Evolutionary conservation across 768 basidiomycete genomes (phyloP).

Genomic region (Pleurotus eryngii): DNA sequence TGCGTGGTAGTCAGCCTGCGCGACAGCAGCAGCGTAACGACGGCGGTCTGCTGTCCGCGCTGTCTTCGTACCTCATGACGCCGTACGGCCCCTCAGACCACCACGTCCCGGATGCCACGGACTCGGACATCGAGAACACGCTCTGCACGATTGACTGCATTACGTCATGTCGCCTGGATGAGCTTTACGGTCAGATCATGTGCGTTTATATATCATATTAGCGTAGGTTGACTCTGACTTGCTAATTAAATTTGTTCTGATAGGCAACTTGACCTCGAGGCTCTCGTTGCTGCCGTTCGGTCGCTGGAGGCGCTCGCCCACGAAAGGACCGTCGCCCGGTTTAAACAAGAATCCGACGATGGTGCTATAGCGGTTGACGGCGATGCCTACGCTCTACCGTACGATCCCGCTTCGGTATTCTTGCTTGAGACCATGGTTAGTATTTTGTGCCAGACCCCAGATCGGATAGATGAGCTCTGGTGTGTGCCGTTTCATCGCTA

Average conservation of each 20-base stretch:
- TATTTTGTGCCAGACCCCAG: slow-evolving; percentile 71
- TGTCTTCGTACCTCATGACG: slow-evolving; percentile 96
- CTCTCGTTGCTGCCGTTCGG: slow-evolving; percentile 79
- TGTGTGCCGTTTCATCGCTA: slow-evolving; percentile 21
- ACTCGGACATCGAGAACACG: slow-evolving; percentile 90
- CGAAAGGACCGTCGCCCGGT: slow-evolving; percentile 76
- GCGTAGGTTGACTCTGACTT: not conserved
- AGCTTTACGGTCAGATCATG: slow-evolving; percentile 92
- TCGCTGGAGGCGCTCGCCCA: slow-evolving; percentile 90
- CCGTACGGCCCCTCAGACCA: slow-evolving; percentile 79
- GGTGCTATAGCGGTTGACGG: slow-evolving; percentile 38
- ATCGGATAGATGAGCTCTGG: slow-evolving; percentile 89
- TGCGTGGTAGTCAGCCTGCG: slow-evolving; percentile 70
- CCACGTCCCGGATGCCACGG: slow-evolving; percentile 80
- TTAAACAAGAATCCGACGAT: slow-evolving; percentile 71
- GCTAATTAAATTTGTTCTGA: not conserved
- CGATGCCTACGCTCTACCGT: slow-evolving; percentile 61
- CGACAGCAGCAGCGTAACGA: slow-evolving; percentile 66
- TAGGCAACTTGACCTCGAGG: slow-evolving; percentile 77
- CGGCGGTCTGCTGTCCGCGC: slow-evolving; percentile 89
- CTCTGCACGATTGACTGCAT: slow-evolving; percentile 95
- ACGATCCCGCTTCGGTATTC: slow-evolving; percentile 94
- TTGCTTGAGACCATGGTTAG: slow-evolving; percentile 94
- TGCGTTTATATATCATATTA: slow-evolving; percentile 35
- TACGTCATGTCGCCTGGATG: slow-evolving; percentile 88